These are phyloP conservation scores for Carex cristatella DNA, from an alignment of 176 grass and related monocot species.

Conservation along the genomic window DNA sequence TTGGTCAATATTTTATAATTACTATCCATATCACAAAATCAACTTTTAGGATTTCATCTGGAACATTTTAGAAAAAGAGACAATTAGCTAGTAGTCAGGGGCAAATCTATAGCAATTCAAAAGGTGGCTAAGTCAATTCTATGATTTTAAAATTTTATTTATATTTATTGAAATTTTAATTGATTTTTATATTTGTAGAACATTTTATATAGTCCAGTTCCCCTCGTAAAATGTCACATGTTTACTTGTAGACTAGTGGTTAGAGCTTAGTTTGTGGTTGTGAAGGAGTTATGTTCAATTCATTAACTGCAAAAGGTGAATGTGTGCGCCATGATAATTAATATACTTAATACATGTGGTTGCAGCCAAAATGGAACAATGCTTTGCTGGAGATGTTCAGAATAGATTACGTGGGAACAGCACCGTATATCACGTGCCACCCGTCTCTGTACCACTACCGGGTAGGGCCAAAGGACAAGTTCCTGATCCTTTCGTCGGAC, in stretches of 20 bases:
- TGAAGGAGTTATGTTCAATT: too few relatives aligned
- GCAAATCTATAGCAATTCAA: too few relatives aligned
- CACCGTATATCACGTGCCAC: conserved; percentile 81
- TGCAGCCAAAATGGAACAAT: conserved; percentile 94
- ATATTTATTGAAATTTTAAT: too few relatives aligned
- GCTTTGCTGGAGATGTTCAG: conserved; percentile 90
- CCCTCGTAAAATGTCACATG: too few relatives aligned
- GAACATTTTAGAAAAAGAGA: conserved; percentile 4
- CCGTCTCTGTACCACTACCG: conserved; percentile 76
- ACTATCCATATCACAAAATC: background rate
- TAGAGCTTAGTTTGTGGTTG: too few relatives aligned
- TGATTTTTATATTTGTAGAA: too few relatives aligned
- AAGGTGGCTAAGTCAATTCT: too few relatives aligned
- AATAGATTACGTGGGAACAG: conserved; percentile 71
- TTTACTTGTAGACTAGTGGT: too few relatives aligned
- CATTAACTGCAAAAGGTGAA: background rate
- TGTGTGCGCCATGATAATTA: background rate
- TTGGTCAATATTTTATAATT: conserved; percentile 7
- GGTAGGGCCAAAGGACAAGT: conserved; percentile 65
- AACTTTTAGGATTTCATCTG: conserved; percentile 5
- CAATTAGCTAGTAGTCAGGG: background rate
- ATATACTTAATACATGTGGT: background rate
- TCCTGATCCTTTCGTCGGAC: conserved; percentile 88
- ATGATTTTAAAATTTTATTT: too few relatives aligned
- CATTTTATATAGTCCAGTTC: too few relatives aligned